Conservation (phyloP, 176 grass and related monocot genomes). For the Carex pumila region DNA sequence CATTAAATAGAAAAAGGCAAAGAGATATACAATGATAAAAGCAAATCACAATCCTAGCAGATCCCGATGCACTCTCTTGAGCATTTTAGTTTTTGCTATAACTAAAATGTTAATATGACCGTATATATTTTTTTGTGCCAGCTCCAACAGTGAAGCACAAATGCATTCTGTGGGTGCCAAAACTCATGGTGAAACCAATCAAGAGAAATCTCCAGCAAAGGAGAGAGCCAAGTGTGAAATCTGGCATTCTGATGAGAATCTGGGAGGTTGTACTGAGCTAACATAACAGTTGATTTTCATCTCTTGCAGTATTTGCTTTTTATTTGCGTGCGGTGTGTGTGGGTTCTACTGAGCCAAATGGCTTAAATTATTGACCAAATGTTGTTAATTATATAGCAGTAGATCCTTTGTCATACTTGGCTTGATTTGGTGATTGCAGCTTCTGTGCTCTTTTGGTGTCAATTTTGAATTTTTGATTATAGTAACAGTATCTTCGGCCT, state of each 20-base stretch:
- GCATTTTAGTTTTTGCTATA: conserved; percentile 10
- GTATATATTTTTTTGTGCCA: neutral
- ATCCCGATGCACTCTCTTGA: neutral
- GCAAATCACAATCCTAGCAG: neutral
- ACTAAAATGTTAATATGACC: neutral
- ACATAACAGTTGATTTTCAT: neutral
- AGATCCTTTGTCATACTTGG: neutral
- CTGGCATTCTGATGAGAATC: neutral
- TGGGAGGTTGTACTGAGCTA: neutral
- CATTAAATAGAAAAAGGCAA: neutral
- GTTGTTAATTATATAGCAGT: neutral
- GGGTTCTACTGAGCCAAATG: no score
- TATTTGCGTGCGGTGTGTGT: neutral
- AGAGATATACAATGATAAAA: neutral
- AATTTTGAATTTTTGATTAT: neutral
- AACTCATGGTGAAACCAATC: neutral
- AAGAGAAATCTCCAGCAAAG: neutral
- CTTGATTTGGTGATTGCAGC: neutral
- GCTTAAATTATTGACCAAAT: neutral
- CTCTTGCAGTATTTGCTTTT: neutral
- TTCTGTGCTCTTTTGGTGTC: neutral
- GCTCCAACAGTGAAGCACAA: neutral
- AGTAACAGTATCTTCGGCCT: no score
- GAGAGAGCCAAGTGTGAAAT: neutral
- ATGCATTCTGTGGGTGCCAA: neutral